Conservation (phyloP, 192 early-diverging fungal species). For the Backusella australiensis region DNA sequence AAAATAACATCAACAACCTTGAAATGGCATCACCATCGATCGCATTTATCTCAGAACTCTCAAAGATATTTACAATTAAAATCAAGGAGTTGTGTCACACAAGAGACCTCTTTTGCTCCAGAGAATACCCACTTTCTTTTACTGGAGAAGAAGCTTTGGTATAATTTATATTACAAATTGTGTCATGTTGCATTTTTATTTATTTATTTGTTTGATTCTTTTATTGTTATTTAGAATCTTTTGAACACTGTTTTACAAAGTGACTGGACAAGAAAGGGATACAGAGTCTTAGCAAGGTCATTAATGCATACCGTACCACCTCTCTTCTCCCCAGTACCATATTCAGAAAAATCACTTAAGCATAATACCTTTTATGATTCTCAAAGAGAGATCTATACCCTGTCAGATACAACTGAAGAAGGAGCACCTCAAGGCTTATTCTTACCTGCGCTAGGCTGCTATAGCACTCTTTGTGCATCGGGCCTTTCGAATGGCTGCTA, state of each 20-base stretch:
- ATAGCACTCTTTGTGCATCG: conserved; percentile 12
- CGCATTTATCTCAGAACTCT: background rate
- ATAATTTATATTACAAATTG: conserved; percentile 3
- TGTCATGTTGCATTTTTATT: conserved; percentile 9
- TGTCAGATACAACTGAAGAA: conserved; percentile 1
- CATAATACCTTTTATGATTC: conserved; percentile 30
- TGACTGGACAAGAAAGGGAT: conserved; percentile 7
- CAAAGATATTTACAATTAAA: conserved; percentile 1
- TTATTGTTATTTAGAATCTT: conserved; percentile 3
- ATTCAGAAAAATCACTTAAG: conserved; percentile 28
- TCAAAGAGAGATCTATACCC: conserved; percentile 27
- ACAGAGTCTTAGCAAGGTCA: conserved; percentile 16
- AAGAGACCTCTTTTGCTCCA: conserved; percentile 27
- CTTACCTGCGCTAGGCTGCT: conserved; percentile 19
- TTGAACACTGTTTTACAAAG: background rate
- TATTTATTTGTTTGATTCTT: background rate
- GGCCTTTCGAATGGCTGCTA: conserved; percentile 10
- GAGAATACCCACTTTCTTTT: conserved; percentile 35
- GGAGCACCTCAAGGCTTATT: conserved; percentile 19
- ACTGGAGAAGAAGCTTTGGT: conserved; percentile 39
- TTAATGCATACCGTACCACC: conserved; percentile 25
- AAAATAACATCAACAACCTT: background rate
- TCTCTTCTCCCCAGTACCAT: conserved; percentile 19
- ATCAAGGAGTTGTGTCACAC: background rate
- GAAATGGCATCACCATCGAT: background rate